phyloP scores from a whole-genome alignment of 23 red algal species.

The Chondrus crispus region DNA sequence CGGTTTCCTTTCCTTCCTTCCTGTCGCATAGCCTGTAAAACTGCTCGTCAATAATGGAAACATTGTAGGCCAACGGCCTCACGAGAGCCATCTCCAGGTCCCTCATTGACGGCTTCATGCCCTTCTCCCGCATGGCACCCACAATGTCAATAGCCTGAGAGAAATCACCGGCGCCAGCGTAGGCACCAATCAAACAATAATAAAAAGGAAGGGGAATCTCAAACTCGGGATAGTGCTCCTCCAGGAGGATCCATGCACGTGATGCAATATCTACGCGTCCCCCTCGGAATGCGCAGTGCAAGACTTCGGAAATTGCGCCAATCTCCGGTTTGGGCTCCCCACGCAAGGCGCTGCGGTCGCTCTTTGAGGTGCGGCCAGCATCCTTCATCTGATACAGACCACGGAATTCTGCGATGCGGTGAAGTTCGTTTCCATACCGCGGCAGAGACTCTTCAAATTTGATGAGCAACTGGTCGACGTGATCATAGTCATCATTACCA shows the following conservation, averaged over 20 bases:
- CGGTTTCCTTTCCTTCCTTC: background rate
- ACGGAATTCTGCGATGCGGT: constrained; percentile 44
- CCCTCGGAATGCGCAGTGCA: constrained; percentile 49
- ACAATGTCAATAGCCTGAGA: constrained; percentile 42
- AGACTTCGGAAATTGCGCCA: constrained; percentile 29
- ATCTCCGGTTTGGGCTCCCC: constrained; percentile 44
- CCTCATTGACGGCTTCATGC: constrained; percentile 1
- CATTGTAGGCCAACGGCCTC: constrained; percentile 30
- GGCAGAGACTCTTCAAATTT: constrained; percentile 29
- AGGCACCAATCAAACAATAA: constrained; percentile 59
- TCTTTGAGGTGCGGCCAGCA: constrained; percentile 1
- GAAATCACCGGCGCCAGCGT: constrained; percentile 36
- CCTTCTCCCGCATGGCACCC: constrained; percentile 39
- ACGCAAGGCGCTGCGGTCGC: constrained; percentile 18
- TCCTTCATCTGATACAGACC: background rate
- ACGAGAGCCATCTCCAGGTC: constrained; percentile 52
- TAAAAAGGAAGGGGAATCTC: constrained; percentile 10
- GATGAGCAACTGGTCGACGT: background rate
- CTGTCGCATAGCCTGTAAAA: constrained; percentile 44
- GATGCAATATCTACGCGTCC: constrained; percentile 25
- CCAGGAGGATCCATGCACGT: constrained; percentile 4
- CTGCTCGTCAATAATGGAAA: constrained; percentile 34
- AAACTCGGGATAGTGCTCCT: constrained; percentile 34
- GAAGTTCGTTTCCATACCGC: constrained; percentile 31
- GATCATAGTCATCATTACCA: constrained; percentile 44